Evolutionary conservation across 139 green algal species (phyloP), one percentile per base, ranked within the genome.

Genomic region (Desmodesmus armatus): DNA sequence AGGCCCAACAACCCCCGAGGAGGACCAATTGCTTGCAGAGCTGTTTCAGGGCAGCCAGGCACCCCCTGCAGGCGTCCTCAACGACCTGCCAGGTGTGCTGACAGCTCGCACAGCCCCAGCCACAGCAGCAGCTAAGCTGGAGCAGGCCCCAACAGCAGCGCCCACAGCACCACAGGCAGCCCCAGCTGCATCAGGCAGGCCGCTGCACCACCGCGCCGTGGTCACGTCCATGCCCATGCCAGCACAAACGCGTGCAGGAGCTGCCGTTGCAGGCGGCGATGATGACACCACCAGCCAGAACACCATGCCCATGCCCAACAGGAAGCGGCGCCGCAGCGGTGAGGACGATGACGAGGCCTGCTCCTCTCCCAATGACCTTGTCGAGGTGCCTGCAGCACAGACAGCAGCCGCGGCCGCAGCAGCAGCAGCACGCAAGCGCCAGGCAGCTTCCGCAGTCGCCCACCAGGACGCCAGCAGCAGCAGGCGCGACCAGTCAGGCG

Each of bases 221-320:
- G 72, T 55, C 37, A 82, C 76, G 3, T 27, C 53, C 6, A 71
- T 82, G 76, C 76, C 55, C n/a, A 19, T 82, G 37, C 76, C 53
- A 29, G 43, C 19, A 4, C 31, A 40, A 55, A 51, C 70, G 25
- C 49, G 1, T 40, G 80, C 69, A 33, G 43, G n/a, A 55, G 62
- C 25, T 29, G 78, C 43, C 27, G 43, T 43, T 78, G 78, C 7
- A 51, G 80, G 31, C 29, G 63, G 27, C 53, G 65, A 78, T 15
- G 67, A 80, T 40, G 80, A 86, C 33, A 80, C 67, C 47, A 40
- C 37, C 80, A 86, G 80, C 33, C 67, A 33, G 37, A 67, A 29
- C 33, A 87, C 82, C 7, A 29, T 87, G 82, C 82, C 82, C 23
- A 87, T 87, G 82, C 82, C 82, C 33, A 49, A 51, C 55, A 65